These are phyloP conservation scores for Penicillium macrosclerotiorum DNA, from an alignment of 495 filamentous ascomycete genomes.

Conservation along the genomic window DNA sequence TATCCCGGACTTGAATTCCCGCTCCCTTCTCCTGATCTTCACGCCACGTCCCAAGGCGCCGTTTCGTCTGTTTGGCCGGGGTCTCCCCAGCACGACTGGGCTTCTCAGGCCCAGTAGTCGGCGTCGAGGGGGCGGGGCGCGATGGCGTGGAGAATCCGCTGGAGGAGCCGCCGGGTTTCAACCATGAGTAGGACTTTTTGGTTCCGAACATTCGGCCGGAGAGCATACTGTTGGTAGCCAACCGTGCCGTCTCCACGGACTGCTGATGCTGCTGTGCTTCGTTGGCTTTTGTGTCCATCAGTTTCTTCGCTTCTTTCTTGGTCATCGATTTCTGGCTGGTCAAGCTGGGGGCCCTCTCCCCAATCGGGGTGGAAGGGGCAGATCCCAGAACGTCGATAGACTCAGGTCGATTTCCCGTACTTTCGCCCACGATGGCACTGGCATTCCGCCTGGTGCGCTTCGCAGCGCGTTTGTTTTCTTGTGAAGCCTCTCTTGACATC, in stretches of 20 bases:
- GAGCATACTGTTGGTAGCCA: slow-evolving; percentile 46
- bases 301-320: slow-evolving; percentile 53
- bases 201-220: slow-evolving; percentile 44
- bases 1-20: slow-evolving; percentile 49
- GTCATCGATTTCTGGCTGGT: slow-evolving; percentile 54
- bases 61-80: slow-evolving; percentile 24
- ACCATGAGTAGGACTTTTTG: slow-evolving; percentile 48
- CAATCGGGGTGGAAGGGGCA: slow-evolving; percentile 41
- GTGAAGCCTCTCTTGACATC: slow-evolving; percentile 32
- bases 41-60: slow-evolving; percentile 44
- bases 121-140: slow-evolving; percentile 34
- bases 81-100: slow-evolving; percentile 28
- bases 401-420: slow-evolving; percentile 24
- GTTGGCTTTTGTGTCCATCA: slow-evolving; percentile 46
- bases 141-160: slow-evolving; percentile 43
- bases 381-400: slow-evolving; percentile 42
- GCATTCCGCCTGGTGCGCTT: slow-evolving; percentile 49
- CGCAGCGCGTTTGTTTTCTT: slow-evolving; percentile 52
- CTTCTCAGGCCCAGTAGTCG: slow-evolving; percentile 34
- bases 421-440: slow-evolving; percentile 21
- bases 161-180: slow-evolving; percentile 35
- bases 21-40: slow-evolving; percentile 48
- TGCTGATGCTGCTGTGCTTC: slow-evolving; percentile 53
- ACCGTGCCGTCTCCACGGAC: slow-evolving; percentile 46
- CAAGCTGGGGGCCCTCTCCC: slow-evolving; percentile 41